Evolutionary conservation across 2,329 filamentous ascomycete genomes (phyloP), one percentile per base, ranked within the genome.

Genomic region (Plenodomus biglobosus): DNA sequence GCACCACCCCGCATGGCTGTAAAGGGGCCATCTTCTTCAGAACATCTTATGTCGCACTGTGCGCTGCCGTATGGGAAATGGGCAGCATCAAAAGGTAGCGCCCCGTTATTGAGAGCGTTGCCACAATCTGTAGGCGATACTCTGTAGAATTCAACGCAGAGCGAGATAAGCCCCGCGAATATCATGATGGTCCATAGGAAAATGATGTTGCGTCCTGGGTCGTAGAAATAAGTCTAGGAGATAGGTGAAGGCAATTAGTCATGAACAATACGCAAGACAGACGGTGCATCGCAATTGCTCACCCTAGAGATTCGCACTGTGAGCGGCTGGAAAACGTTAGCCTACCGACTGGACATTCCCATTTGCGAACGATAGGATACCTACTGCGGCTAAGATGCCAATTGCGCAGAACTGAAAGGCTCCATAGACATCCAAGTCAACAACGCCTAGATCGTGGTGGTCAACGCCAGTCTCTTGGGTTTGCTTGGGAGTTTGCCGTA

Each of bases 371-470:
- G 8, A 16, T 6, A 20, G 35, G 18, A 37, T 4, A 37, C 35
- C 8, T 37, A 17, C 16, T 3, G 82, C 85, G 1, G 83, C 81
- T 3, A 88, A 58, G 15, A 87, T 83, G 11, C 83, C 85, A 32
- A 88, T 84, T 0, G 84, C 77, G 49, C 85, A 87, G 0, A 87
- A 65, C 55, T 88, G 85, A 52, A 87, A 86, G 8, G 84, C 83
- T 1, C 85, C 85, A 47, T 80, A 88, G 3, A 87, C 74, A 56
- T 88, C 85, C 79, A 88, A 81, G 58, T 87, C 85, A 13, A 86
- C 78, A 13, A 81, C 84, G 42, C 73, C 84, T 85, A 49, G 46
- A 30, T 24, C 24, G 21, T 34, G 44, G 40, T 18, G 20, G 46
- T 57, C 48, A 58, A 50, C 37, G 43, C 36, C 37, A 27, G 51